Evolutionary conservation across 108 stramenopile species (phyloP), one percentile per base, ranked within the genome.

Genomic region (Discostella stelligeroides): DNA sequence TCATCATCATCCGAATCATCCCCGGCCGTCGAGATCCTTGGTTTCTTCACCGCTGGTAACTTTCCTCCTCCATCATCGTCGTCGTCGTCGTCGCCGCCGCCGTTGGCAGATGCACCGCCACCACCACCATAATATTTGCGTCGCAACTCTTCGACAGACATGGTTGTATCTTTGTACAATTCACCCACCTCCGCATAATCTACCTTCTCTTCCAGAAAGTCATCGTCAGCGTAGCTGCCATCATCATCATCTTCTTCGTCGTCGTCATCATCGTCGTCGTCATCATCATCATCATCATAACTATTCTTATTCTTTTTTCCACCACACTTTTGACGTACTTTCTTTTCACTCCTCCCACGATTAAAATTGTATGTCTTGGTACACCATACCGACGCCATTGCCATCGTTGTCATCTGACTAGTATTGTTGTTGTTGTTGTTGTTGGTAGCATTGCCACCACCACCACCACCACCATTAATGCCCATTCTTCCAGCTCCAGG

Each of bases 91-190:
- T 48, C 62, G 4, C 9, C 66, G 4, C 21, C 69, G 2, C 28
- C 61, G n/a, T n/a, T n/a, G n/a, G n/a, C n/a, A n/a, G n/a, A n/a
- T n/a, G n/a, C n/a, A 15, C 10, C 71, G 3, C 60, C 77, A 24
- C 57, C 80, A 13, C 68, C 82, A 27, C 86, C 84, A 46, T 85
- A 83, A 66, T 88, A 88, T 20, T 70, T 66, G 38, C 60, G 51
- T 55, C 83, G 71, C 41, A 88, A 47, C 61, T 85, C 82, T 67
- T 88, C 84, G 28, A 84, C 75, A 9, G 84, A 82, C 70, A 88
- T 65, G 23, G 70, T 53, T 4, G 84, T 80, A 72, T 88, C 87
- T 68, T 88, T 83, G 40, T 77, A 77, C 14, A 88, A 49, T 54
- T 70, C 87, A 66, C 79, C 69, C 43, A 88, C 66, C 54, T 88